Evolutionary conservation across 768 basidiomycete genomes (phyloP), one percentile per base, ranked within the genome.

Genomic region (Boletus sp.): DNA sequence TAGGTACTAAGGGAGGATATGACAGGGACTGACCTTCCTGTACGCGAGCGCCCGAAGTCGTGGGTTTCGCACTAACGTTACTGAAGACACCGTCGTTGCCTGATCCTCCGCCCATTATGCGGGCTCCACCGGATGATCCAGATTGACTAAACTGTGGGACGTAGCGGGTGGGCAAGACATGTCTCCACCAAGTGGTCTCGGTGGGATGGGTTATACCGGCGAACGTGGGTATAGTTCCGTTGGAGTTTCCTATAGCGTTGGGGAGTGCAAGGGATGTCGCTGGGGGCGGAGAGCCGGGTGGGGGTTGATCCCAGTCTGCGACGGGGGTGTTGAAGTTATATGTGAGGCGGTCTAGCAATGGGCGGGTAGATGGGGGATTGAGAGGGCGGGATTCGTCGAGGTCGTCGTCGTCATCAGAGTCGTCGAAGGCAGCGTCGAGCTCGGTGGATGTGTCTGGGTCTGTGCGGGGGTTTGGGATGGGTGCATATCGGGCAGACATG

Each of bases 21-120:
- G 48, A 49, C 14, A 20, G 54, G 50, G 47, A 61, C 46, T 3
- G 12, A 65, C 89, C 89, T 60, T 87, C 80, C 65, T 82, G 83
- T 24, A 87, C 70, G 47, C 78, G 77, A 29, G 79, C 66, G 20
- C 89, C 88, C 17, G 75, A 67, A 42, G 83, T 77, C 7, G 65
- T 56, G 1, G 89, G 89, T 66, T 97, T 96, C 15, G 96, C 96
- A 40, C 85, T 86, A n/a, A 98, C 84, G 71, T 98, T 98, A 33
- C 86, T 89, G 72, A 98, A 98, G 20, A 98, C 95, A 17, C 95
- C 96, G 57, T 95, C 94, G 63, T 94, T 94, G 48, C 79, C 74
- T 11, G 78, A 77, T 8, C 89, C 90, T 36, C 85, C 83, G 30
- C 90, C 90, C 6, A 89, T 69, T 17, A 53, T 18, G n/a, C 32